Percentiles rank a stretch among this genome's conserved stretches.
Conservation (phyloP, 1,284 basidiomycete species). For the Sporisorium graminicola region DNA sequence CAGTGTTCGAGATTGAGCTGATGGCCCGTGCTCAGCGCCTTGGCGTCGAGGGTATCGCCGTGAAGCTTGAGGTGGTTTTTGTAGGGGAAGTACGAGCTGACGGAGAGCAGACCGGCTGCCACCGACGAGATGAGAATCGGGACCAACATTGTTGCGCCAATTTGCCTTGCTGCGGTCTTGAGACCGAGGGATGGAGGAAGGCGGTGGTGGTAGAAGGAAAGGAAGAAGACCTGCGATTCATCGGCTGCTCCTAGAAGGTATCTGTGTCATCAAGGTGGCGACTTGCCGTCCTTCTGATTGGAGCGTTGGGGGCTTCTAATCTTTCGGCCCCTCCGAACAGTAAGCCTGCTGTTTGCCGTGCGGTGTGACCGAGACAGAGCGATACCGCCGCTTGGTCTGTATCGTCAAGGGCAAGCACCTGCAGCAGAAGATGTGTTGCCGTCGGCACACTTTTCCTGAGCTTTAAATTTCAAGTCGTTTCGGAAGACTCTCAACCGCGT, state of each 20-base stretch:
- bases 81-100: conserved; percentile 46
- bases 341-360: too few relatives aligned
- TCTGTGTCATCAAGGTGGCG: background rate
- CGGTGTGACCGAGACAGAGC: background rate
- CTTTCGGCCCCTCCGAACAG: background rate
- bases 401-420: background rate
- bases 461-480: conserved; percentile 18
- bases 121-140: conserved; percentile 42
- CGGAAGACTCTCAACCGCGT: conserved; percentile 45
- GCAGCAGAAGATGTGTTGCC: conserved; percentile 23
- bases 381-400: too few relatives aligned
- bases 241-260: background rate
- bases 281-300: conserved; percentile 10
- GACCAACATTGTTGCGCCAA: conserved; percentile 16
- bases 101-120: conserved; percentile 38
- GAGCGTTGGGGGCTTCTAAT: conserved; percentile 13
- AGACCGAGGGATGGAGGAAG: background rate
- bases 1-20: conserved; percentile 45
- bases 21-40: conserved; percentile 1
- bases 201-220: conserved; percentile 14
- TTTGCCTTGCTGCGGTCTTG: background rate
- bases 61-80: conserved; percentile 45
- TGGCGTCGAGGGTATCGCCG: conserved; percentile 17
- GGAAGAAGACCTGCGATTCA: background rate
- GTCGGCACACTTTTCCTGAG: conserved; percentile 28